Base-by-base conservation (phyloP, 2,329 filamentous ascomycete genomes). In the Penicillium sp. region DNA sequence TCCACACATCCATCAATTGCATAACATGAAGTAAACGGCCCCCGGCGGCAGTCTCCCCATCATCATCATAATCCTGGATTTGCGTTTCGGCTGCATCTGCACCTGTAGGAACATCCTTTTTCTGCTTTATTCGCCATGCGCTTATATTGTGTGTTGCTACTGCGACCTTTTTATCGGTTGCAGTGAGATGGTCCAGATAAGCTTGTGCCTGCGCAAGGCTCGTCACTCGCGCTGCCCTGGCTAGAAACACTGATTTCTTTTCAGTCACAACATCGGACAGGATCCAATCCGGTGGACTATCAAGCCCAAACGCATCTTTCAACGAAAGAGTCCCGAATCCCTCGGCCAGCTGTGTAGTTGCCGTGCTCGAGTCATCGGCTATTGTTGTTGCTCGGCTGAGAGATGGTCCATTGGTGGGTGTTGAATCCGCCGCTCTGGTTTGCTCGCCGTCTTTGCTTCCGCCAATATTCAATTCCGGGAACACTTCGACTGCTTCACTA, bases 1-100 rank as follows among this genome's bases (percentile, higher is more conserved):
- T 85, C 92, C 92, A 97, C 11, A 95, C 81, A 68, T 92, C 90
- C 90, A 97, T 97, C 58, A 96, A 76, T 77, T 97, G 92, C 86
- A 99, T 88, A 27, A 99, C 78, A 76, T 96, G 91, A 57, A 97
- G 75, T 68, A 99, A 75, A 41, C 94, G 82, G 0, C 89, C 87
- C 0, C 94, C 94, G 0, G 94, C 94, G 6, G 94, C 94, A 25
- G 89, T 89, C 80, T 99, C 94, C 2, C 94, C 94, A 71, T 99
- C 94, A 67, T 99, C 94, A 67, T 99, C 90, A 69, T 88, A 97
- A 74, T 99, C 94, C 73, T 97, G 92, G 63, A 87, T 91, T 26
- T 78, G 77, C 49, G 81, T 82, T 54, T 78, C 81, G 5, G 77
- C 76, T 0, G 74, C 66, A 4, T 74, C 68, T 26, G 51, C 48